A percentile compares a stretch with the other conserved stretches of the same genome.
These are phyloP conservation scores for Mallotus nudiflorus DNA, from an alignment of 345 rosid species.

Conservation along the genomic window DNA sequence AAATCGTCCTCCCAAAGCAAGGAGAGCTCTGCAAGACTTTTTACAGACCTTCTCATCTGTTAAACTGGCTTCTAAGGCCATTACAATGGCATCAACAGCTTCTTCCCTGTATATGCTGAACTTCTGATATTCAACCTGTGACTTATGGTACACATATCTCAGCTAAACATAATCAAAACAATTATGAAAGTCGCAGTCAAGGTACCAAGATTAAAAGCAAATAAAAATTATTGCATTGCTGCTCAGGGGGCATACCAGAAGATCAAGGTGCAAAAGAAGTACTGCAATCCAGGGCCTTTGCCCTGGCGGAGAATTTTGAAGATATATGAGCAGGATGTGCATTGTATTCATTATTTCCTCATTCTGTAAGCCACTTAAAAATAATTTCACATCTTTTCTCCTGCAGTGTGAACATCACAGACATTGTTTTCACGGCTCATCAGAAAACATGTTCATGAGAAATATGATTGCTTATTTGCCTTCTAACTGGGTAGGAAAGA, in stretches of 20 bases:
- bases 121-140: constrained; percentile 49
- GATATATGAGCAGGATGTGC: constrained; percentile 48
- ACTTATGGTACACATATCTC: constrained; percentile 5
- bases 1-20: constrained; percentile 45
- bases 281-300: constrained; percentile 47
- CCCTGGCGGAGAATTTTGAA: constrained; percentile 38
- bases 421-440: background rate
- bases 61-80: constrained; percentile 41
- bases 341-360: constrained; percentile 44
- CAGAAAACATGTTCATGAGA: background rate
- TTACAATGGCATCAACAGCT: constrained; percentile 53
- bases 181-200: background rate
- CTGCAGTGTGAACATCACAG: constrained; percentile 26
- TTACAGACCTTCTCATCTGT: constrained; percentile 38
- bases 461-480: background rate
- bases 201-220: background rate
- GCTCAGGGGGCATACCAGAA: constrained; percentile 35
- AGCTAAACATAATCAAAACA: background rate
- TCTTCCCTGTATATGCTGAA: constrained; percentile 52
- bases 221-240: background rate
- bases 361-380: constrained; percentile 33
- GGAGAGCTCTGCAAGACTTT: constrained; percentile 50
- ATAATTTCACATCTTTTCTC: constrained; percentile 36
- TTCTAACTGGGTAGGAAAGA: background rate
- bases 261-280: constrained; percentile 52